These are phyloP conservation scores for Globisporangium middletonii DNA, from an alignment of 352 stramenopile genomes.

Conservation along the genomic window DNA sequence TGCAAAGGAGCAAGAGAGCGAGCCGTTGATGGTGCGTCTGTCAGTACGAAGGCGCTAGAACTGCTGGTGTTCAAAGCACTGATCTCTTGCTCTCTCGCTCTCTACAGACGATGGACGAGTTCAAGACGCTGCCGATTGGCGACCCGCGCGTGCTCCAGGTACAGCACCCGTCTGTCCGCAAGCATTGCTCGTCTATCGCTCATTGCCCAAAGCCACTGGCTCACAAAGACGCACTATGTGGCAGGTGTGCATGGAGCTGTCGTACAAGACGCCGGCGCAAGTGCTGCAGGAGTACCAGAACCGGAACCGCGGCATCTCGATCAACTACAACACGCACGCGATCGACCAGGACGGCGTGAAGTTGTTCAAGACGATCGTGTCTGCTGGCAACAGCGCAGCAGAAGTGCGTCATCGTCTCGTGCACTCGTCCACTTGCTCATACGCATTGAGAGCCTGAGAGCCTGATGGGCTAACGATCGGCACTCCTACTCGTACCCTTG, in stretches of 20 bases:
- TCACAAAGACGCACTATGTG: not conserved
- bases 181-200: too few relatives aligned
- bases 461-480: not conserved
- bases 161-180: not conserved
- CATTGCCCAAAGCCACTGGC: too few relatives aligned
- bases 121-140: slow-evolving; percentile 51
- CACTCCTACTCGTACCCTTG: not conserved
- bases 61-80: not conserved
- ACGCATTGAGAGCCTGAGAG: not conserved
- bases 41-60: too few relatives aligned
- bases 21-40: slow-evolving; percentile 30
- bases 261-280: slow-evolving; percentile 77
- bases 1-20: slow-evolving; percentile 10
- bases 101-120: slow-evolving; percentile 51
- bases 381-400: slow-evolving; percentile 49
- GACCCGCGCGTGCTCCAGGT: slow-evolving; percentile 67
- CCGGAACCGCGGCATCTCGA: slow-evolving; percentile 63
- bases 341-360: slow-evolving; percentile 46
- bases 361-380: slow-evolving; percentile 81
- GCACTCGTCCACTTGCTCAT: not conserved
- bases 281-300: slow-evolving; percentile 86
- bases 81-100: not conserved
- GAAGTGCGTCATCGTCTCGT: slow-evolving; percentile 32
- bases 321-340: slow-evolving; percentile 77
- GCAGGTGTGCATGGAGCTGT: slow-evolving; percentile 70